These are phyloP conservation scores for Ceratocystis diversiconidia DNA, from an alignment of 2,329 filamentous ascomycete genomes.

Conservation along the genomic window DNA sequence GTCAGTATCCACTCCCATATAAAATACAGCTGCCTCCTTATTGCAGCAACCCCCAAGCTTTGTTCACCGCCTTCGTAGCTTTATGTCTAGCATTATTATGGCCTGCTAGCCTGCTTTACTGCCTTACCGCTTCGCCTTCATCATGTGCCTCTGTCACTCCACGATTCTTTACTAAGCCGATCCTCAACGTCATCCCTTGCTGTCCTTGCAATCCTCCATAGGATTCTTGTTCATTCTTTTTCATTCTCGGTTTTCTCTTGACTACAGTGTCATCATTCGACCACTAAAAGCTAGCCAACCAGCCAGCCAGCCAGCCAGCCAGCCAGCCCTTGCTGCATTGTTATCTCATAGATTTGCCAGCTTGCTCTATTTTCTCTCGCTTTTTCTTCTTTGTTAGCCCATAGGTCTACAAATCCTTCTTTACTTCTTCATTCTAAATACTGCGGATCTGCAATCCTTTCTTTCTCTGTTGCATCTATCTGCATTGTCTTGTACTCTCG, in stretches of 20 bases:
- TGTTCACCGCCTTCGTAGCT: background rate
- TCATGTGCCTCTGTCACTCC: background rate
- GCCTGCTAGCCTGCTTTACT: background rate
- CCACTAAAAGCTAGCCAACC: background rate
- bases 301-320: background rate
- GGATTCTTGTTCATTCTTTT: background rate
- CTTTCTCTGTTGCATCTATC: background rate
- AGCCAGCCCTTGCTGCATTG: background rate
- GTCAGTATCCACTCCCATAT: background rate
- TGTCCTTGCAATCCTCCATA: background rate
- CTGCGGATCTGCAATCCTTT: background rate
- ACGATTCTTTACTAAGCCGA: background rate
- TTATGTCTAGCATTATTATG: background rate
- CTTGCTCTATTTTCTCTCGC: background rate
- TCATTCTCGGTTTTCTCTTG: background rate
- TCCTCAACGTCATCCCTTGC: background rate
- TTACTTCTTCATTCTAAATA: background rate
- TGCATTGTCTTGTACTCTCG: constrained; percentile 8
- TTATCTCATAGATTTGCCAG: background rate
- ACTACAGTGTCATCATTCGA: no score
- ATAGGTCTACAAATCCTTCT: background rate
- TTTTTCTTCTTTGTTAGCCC: background rate
- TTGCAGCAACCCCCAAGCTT: background rate
- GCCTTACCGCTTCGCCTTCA: background rate
- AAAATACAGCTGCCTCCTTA: background rate